Evolutionary conservation across 2,329 filamentous ascomycete species (phyloP), one percentile per base, ranked within the genome.

Genomic region (Fusarium guadeloupense): DNA sequence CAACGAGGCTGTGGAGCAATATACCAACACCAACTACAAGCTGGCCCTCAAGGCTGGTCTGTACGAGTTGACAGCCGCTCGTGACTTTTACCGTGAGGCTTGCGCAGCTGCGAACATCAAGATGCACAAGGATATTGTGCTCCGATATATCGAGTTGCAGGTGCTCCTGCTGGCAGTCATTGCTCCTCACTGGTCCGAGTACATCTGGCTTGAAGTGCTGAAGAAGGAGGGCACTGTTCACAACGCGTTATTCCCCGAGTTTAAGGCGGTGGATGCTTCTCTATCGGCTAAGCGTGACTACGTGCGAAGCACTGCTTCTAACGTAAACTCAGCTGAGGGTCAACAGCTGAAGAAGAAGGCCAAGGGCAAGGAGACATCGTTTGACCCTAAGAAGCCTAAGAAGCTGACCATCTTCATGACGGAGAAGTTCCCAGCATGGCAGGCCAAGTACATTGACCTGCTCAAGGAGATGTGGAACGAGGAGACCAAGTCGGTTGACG

Each of bases 161-260:
- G 88, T 91, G 39, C 83, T 96, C 44, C 83, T 97, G 71, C 80
- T 98, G 67, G 85, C 89, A 4, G 90, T 93, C 45, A 88, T 98
- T 61, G 89, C 94, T 3, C 94, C 95, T 54, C 95, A 99, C 78
- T 98, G 93, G 89, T 83, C 92, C 40, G 95, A 99, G 74, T 90
- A 96, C 77, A 87, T 99, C 73, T 98, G 93, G 92, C 86, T 90
- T 49, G 94, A 98, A 77, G 87, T 98, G 3, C 86, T 99, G 58
- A 86, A 90, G 74, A 93, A 91, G 80, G 75, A 85, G 30, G 78
- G 82, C 50, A 90, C 89, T 8, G 86, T 99, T 69, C 93, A 98
- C 78, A 86, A 88, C 46, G 92, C 91, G 12, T 81, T 51, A 7
- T 76, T 76, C 69, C 74, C 74, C 33, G 78, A 84, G 44, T 87